phyloP scores from a whole-genome alignment of 495 filamentous ascomycete genomes.

The Penicillium verhagenii region DNA sequence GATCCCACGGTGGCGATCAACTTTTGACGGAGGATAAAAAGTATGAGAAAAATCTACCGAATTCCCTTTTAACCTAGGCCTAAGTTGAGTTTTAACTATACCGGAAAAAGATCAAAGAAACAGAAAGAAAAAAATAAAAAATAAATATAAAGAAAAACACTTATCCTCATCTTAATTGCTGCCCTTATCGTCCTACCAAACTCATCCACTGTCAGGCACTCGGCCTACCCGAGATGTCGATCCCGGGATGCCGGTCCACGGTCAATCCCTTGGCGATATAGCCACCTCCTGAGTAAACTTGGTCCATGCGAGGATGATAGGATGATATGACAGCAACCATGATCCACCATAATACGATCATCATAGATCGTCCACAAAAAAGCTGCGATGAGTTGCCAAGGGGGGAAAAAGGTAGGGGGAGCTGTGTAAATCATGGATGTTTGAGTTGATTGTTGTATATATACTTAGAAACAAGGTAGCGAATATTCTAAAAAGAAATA shows the following conservation, averaged over 20 bases:
- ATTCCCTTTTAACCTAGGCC: too few species aligned
- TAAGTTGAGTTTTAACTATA: too few species aligned
- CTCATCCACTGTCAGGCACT: neutral
- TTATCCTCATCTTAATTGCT: too few species aligned
- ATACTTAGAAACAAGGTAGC: constrained; percentile 21
- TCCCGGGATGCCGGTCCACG: constrained; percentile 12
- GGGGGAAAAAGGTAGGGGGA: too few species aligned
- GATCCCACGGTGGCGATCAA: constrained; percentile 16
- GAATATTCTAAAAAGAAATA: too few species aligned
- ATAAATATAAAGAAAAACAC: too few species aligned
- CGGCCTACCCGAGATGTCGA: constrained; percentile 7
- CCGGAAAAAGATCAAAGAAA: neutral
- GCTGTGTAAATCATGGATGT: too few species aligned
- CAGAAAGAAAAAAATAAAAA: neutral
- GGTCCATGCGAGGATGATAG: neutral
- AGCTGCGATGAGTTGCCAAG: too few species aligned
- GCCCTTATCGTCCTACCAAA: constrained; percentile 8
- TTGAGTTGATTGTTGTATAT: constrained; percentile 1
- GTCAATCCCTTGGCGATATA: neutral
- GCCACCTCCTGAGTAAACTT: constrained; percentile 20
- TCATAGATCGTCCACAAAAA: neutral
- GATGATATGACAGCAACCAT: constrained; percentile 11
- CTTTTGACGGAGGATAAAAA: too few species aligned
- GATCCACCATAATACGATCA: constrained; percentile 17
- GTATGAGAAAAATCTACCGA: too few species aligned